Base-by-base conservation (phyloP, 2,329 filamentous ascomycete genomes). In the Colletotrichum magnum region DNA sequence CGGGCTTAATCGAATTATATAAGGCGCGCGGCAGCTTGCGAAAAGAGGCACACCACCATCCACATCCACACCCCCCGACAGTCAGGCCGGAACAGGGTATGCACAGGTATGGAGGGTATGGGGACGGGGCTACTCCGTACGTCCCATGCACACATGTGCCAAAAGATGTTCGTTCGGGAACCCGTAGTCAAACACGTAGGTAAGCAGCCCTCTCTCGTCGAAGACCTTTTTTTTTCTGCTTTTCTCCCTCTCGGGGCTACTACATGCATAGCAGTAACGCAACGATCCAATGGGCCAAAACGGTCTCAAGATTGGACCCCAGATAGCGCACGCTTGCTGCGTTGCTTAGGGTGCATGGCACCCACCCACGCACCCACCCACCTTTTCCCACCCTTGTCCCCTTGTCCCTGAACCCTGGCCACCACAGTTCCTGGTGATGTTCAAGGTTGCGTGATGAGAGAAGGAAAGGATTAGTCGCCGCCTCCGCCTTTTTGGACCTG, bases 281-380 rank as follows among this genome's bases (percentile, higher is more conserved):
- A 68, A 54, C 48, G 36, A 58, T 32, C 28, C 60, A 68, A 36
- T 59, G 53, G 65, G 48, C 10, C 54, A 39, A 36, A 39, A 16
- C 24, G 60, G 47, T 28, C 39, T 48, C 18, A 10, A 58, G 28
- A 53, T 50, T 65, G 65, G 54, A 58, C 53, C 65, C 65, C 48
- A 68, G 54, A 59, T 56, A 65, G 65, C 39, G 53, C 52, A 57
- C 4, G 18, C 13, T 13, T 43, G 62, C 65, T 61, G 51, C 45
- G 67, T 53, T 69, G 67, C 62, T 69, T 69, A 61, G 62, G 43
- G 36, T 52, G 56, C 62, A 57, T 69, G 36, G 67, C 50, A 58
- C 43, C 61, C 21, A 54, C 41, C 47, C 47, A 21, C 53, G 10
- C 10, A 10, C 32, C 32, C 32, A 52, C 32, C 54, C 53, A 39